A percentile compares a stretch with the other conserved stretches of the same genome.
These are phyloP conservation scores for Dothistroma septosporum DNA, from an alignment of 2,329 filamentous ascomycete genomes.

Conservation along the genomic window DNA sequence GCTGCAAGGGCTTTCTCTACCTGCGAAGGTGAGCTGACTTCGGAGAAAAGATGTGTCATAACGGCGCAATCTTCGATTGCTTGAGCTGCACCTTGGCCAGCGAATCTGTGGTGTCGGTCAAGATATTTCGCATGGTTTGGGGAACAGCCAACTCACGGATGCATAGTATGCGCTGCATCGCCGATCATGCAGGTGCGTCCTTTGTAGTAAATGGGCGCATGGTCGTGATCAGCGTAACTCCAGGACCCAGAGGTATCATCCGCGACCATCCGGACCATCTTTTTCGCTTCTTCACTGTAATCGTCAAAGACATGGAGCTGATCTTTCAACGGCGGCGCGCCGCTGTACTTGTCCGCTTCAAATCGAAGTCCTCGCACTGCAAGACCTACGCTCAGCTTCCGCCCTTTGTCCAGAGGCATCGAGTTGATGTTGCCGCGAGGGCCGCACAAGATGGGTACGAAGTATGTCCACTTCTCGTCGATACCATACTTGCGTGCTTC, in stretches of 20 bases:
- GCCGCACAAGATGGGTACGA: slow-evolving; percentile 33
- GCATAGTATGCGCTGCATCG: slow-evolving; percentile 39
- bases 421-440: slow-evolving; percentile 32
- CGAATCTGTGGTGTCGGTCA: slow-evolving; percentile 20
- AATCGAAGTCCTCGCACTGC: slow-evolving; percentile 23
- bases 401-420: slow-evolving; percentile 32
- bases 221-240: slow-evolving; percentile 33
- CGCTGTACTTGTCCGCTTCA: slow-evolving; percentile 19
- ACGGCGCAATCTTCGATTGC: slow-evolving; percentile 38
- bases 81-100: slow-evolving; percentile 37
- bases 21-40: slow-evolving; percentile 14
- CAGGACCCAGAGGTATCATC: slow-evolving; percentile 29
- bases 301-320: slow-evolving; percentile 24
- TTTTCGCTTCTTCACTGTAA: slow-evolving; percentile 30
- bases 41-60: slow-evolving; percentile 27
- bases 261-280: slow-evolving; percentile 29
- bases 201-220: slow-evolving; percentile 33
- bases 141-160: not conserved
- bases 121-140: not conserved
- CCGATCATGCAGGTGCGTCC: slow-evolving; percentile 35
- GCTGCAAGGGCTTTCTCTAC: slow-evolving; percentile 27
- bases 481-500: slow-evolving; percentile 28
- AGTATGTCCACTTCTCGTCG: slow-evolving; percentile 30
- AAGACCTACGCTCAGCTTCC: slow-evolving; percentile 28
- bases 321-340: slow-evolving; percentile 10